Percentiles rank a stretch among this genome's conserved stretches.
Evolutionary conservation across 2,329 filamentous ascomycete genomes (phyloP).

Genomic region (Triangularia verruculosa): DNA sequence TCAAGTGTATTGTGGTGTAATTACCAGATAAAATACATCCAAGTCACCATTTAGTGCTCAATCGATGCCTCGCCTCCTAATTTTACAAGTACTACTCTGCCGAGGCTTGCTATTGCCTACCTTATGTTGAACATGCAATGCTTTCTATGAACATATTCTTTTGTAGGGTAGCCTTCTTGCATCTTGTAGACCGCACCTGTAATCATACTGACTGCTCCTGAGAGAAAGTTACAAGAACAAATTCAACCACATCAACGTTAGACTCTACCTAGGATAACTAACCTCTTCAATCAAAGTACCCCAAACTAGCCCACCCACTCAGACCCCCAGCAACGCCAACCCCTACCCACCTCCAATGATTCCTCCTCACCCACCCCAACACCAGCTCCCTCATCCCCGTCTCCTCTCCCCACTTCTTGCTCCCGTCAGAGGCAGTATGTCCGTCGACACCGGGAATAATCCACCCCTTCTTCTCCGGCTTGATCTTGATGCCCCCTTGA

Average conservation of each 20-base stretch:
- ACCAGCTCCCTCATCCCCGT: slow-evolving; percentile 18
- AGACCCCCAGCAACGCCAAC: slow-evolving; percentile 11
- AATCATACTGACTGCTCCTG: too few species aligned
- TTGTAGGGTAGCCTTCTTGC: too few species aligned
- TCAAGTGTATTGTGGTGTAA: neutral
- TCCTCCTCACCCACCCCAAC: slow-evolving; percentile 16
- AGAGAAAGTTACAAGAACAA: too few species aligned
- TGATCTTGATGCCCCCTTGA: neutral
- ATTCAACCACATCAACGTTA: too few species aligned
- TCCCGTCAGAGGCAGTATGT: slow-evolving; percentile 12
- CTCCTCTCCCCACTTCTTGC: slow-evolving; percentile 2
- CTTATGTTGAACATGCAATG: too few species aligned
- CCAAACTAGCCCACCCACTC: slow-evolving; percentile 13
- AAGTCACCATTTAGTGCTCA: too few species aligned
- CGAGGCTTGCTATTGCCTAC: too few species aligned
- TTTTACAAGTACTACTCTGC: too few species aligned
- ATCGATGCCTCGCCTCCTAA: too few species aligned
- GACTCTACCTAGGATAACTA: too few species aligned
- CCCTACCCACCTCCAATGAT: slow-evolving; percentile 19
- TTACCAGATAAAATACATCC: neutral
- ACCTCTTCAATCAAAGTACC: neutral
- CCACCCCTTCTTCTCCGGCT: neutral
- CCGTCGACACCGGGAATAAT: neutral
- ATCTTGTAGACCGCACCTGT: too few species aligned
- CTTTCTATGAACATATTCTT: too few species aligned